Conservation (phyloP, 164 flowering plant genomes). For the Amborella trichopoda region DNA sequence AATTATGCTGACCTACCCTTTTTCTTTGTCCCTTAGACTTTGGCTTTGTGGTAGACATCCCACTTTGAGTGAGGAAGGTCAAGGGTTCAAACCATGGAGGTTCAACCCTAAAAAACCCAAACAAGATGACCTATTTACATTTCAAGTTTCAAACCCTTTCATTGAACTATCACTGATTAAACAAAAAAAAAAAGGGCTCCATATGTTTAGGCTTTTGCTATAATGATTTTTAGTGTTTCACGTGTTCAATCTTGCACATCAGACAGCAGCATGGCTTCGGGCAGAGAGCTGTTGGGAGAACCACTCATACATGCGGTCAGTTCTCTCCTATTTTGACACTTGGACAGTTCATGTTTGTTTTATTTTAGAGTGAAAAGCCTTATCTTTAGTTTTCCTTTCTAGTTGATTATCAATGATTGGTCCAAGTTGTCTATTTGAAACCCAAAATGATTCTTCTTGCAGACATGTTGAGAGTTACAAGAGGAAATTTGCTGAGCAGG, state of each 20-base stretch:
- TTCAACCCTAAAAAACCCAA: no score
- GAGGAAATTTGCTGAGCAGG: slow-evolving; percentile 58
- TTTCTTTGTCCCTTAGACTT: no score
- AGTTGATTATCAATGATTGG: background rate
- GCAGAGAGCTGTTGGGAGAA: slow-evolving; percentile 66
- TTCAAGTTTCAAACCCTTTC: no score
- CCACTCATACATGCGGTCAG: slow-evolving; percentile 41
- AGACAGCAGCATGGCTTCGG: slow-evolving; percentile 73
- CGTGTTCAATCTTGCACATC: slow-evolving; percentile 13
- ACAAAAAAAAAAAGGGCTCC: no score
- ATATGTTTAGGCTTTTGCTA: no score
- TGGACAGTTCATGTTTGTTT: background rate
- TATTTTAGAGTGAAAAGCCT: background rate
- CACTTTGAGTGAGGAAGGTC: no score
- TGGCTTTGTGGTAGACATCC: no score
- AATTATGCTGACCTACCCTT: no score
- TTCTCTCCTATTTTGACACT: slow-evolving; percentile 2
- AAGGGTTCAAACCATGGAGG: no score
- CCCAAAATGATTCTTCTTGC: slow-evolving; percentile 10
- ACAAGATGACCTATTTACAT: no score
- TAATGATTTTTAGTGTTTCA: no score
- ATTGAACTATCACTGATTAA: no score
- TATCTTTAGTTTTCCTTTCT: background rate
- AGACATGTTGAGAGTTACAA: slow-evolving; percentile 49
- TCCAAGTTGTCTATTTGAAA: background rate